phyloP scores from a whole-genome alignment of 1,139 yeast species.

The Sugiyamaella japonica region DNA sequence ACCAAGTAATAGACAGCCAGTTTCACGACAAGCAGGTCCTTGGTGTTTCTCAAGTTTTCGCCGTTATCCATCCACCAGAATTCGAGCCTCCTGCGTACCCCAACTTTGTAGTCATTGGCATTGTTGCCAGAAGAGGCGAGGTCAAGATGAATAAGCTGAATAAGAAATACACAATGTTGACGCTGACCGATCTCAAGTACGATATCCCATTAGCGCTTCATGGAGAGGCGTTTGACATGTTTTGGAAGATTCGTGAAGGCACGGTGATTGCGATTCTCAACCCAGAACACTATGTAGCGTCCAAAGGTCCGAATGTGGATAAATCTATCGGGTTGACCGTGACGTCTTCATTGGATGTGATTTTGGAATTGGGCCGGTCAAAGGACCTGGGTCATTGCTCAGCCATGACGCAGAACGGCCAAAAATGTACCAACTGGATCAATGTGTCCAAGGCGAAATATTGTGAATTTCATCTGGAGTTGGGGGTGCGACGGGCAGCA shows the following conservation, averaged over 20 bases:
- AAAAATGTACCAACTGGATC: constrained; percentile 59
- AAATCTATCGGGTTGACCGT: constrained; percentile 64
- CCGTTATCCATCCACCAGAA: constrained; percentile 64
- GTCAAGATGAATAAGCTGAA: constrained; percentile 47
- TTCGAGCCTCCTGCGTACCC: constrained; percentile 66
- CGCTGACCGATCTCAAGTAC: constrained; percentile 65
- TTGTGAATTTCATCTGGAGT: constrained; percentile 73
- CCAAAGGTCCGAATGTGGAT: constrained; percentile 25
- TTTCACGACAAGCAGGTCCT: constrained; percentile 27
- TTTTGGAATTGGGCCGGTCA: constrained; percentile 74
- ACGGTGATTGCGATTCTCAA: constrained; percentile 72
- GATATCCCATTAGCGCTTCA: constrained; percentile 63
- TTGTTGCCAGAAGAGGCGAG: constrained; percentile 58
- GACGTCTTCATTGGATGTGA: constrained; percentile 50
- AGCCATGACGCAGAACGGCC: constrained; percentile 49
- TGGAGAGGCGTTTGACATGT: constrained; percentile 64
- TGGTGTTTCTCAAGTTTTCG: constrained; percentile 30
- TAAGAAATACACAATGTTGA: constrained; percentile 59
- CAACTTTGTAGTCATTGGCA: constrained; percentile 76
- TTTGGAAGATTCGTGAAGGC: constrained; percentile 73
- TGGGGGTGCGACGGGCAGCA: constrained; percentile 45
- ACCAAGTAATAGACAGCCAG: constrained; percentile 20
- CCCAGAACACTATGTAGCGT: constrained; percentile 56
- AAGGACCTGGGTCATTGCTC: constrained; percentile 69
- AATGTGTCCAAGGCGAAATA: constrained; percentile 53